phyloP scores from a whole-genome alignment of 257 asterid genomes.

The Lavandula angustifolia region DNA sequence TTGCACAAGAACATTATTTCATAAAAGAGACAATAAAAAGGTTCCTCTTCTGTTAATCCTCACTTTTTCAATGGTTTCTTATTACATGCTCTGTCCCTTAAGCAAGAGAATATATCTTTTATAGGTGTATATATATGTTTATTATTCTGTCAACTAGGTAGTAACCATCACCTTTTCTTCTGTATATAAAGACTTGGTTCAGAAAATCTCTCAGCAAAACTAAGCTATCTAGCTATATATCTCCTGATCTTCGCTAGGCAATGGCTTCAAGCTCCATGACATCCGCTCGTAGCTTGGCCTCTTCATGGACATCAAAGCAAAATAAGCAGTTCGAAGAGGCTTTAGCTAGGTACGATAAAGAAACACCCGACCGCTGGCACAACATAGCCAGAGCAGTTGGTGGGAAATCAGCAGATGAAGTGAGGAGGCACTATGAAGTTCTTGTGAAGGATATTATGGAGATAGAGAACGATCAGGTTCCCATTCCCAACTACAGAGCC shows the following conservation, averaged over 20 bases:
- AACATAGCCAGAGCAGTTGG: too few species aligned
- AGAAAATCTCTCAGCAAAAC: slow-evolving; percentile 34
- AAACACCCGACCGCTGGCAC: too few species aligned
- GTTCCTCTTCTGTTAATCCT: too few species aligned
- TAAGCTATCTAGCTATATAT: too few species aligned
- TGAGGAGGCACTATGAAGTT: too few species aligned
- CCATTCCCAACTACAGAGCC: too few species aligned
- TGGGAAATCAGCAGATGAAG: too few species aligned
- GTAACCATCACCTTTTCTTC: slow-evolving; percentile 33
- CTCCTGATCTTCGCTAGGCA: background rate
- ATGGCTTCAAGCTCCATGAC: slow-evolving; percentile 67
- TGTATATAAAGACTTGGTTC: slow-evolving; percentile 47
- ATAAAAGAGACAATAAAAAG: slow-evolving; percentile 38
- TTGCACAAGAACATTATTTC: slow-evolving; percentile 37
- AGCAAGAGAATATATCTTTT: slow-evolving; percentile 39
- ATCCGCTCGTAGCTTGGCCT: slow-evolving; percentile 42
- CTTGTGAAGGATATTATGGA: too few species aligned
- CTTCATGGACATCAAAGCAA: too few species aligned
- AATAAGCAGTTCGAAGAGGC: too few species aligned
- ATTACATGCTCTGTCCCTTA: slow-evolving; percentile 29
- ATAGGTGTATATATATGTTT: background rate
- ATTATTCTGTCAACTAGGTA: slow-evolving; percentile 44
- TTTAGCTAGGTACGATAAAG: too few species aligned
- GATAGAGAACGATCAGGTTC: too few species aligned
- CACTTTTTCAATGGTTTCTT: slow-evolving; percentile 7